A percentile compares a stretch with the other conserved stretches of the same genome.
phyloP scores from a whole-genome alignment of 805 yeast genomes.

The Cyberlindnera maclurae region DNA sequence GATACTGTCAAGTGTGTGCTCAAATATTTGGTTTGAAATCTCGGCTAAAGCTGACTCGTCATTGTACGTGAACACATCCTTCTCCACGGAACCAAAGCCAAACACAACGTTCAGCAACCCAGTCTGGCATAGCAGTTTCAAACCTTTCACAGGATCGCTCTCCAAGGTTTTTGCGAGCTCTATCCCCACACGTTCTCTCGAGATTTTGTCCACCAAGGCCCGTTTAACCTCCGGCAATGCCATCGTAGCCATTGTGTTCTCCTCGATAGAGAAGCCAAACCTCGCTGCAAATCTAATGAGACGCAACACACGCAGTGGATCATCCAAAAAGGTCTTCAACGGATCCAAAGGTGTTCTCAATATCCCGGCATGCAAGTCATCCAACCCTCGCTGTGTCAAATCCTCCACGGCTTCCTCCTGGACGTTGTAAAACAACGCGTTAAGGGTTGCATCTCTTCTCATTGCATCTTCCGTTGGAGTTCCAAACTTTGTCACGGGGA shows the following conservation, averaged over 20 bases:
- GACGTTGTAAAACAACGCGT: conserved; percentile 85
- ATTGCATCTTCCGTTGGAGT: conserved; percentile 88
- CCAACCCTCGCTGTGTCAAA: conserved; percentile 67
- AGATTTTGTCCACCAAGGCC: conserved; percentile 65
- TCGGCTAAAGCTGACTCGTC: conserved; percentile 5
- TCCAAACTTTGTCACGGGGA: conserved; percentile 80
- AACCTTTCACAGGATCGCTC: conserved; percentile 62
- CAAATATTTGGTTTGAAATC: conserved; percentile 6
- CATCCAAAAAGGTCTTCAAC: conserved; percentile 79
- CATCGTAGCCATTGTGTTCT: conserved; percentile 57
- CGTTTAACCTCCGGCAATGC: conserved; percentile 43
- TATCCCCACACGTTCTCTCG: conserved; percentile 83
- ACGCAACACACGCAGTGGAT: conserved; percentile 85
- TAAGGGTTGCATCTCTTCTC: conserved; percentile 92
- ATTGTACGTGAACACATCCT: conserved; percentile 19
- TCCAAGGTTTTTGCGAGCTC: conserved; percentile 74
- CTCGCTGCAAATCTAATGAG: conserved; percentile 80
- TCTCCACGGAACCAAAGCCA: conserved; percentile 25
- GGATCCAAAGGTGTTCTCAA: conserved; percentile 88
- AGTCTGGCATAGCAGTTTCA: conserved; percentile 48
- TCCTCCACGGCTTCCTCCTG: conserved; percentile 70
- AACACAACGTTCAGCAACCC: conserved; percentile 55
- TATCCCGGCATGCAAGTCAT: conserved; percentile 63
- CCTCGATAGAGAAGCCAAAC: conserved; percentile 60
- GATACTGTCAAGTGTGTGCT: conserved; percentile 18